These are phyloP conservation scores for Geotrichum candidum DNA, from an alignment of 1,139 yeast species.

Conservation along the genomic window DNA sequence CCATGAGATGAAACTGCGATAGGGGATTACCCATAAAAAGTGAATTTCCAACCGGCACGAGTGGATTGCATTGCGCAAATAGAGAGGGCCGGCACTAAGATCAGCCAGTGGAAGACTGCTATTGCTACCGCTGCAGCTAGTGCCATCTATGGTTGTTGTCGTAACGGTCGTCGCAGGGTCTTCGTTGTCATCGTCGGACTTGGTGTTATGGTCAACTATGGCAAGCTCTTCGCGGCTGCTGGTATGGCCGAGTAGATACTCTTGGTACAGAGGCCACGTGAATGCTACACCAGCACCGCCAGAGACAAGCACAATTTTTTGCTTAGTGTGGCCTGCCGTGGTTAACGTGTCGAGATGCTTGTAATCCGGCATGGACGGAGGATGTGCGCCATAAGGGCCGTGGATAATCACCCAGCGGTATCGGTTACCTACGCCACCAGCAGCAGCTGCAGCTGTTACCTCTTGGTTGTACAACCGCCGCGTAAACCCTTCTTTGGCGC, in stretches of 20 bases:
- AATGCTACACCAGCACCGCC: conserved; percentile 33
- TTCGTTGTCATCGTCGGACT: background rate
- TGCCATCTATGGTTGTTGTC: background rate
- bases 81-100: background rate
- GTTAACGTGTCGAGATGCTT: background rate
- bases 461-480: conserved; percentile 19
- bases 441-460: background rate
- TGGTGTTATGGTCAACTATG: background rate
- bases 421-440: background rate
- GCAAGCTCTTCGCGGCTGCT: conserved; percentile 3
- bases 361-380: conserved; percentile 5
- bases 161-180: background rate
- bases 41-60: conserved; percentile 13
- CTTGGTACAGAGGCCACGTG: conserved; percentile 27
- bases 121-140: background rate
- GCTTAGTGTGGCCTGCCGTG: background rate
- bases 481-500: conserved; percentile 29
- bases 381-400: conserved; percentile 28
- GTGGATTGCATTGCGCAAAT: background rate
- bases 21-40: conserved; percentile 29
- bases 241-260: conserved; percentile 18
- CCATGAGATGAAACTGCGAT: conserved; percentile 23
- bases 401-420: conserved; percentile 25
- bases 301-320: conserved; percentile 24
- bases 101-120: background rate